Conservation (phyloP, 1,284 basidiomycete genomes). For the Kalmanozyma brasiliensis region DNA sequence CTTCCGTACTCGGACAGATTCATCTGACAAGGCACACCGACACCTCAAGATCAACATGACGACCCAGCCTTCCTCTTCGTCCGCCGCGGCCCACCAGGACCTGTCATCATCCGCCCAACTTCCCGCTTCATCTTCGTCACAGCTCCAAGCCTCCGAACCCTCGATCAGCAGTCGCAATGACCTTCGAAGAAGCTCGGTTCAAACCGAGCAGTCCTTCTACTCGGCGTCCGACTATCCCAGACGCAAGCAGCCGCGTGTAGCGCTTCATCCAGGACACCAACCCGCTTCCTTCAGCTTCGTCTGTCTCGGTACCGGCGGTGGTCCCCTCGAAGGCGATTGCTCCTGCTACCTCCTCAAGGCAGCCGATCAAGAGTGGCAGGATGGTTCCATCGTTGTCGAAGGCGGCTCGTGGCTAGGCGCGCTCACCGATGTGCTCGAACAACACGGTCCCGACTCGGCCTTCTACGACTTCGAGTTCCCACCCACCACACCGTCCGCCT, state of each 20-base stretch:
- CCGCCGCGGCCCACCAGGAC: constrained; percentile 4
- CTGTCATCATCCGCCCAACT: constrained; percentile 10
- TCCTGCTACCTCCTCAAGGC: constrained; percentile 69
- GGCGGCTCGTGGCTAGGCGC: constrained; percentile 66
- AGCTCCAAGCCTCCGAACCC: neutral
- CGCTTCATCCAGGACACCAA: constrained; percentile 40
- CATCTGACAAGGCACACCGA: neutral
- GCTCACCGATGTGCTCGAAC: constrained; percentile 55
- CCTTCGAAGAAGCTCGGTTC: constrained; percentile 18
- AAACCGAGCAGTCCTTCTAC: constrained; percentile 43
- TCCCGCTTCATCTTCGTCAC: neutral
- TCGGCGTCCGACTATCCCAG: constrained; percentile 40
- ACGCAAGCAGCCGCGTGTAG: constrained; percentile 40
- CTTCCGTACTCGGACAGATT: too few relatives aligned
- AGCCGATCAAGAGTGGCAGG: constrained; percentile 58
- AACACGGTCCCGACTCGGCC: constrained; percentile 52
- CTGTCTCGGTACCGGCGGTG: constrained; percentile 69
- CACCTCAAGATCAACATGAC: constrained; percentile 2
- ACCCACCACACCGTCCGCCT: constrained; percentile 36
- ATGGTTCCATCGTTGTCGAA: constrained; percentile 67
- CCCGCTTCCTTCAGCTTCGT: constrained; percentile 60
- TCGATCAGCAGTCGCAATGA: constrained; percentile 16
- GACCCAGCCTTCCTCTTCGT: constrained; percentile 11
- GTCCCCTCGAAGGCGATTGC: constrained; percentile 69
- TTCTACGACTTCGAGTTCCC: constrained; percentile 60